These are phyloP conservation scores for Azolla pinnata DNA, from an alignment of 75 land plant genomes.

Conservation along the genomic window DNA sequence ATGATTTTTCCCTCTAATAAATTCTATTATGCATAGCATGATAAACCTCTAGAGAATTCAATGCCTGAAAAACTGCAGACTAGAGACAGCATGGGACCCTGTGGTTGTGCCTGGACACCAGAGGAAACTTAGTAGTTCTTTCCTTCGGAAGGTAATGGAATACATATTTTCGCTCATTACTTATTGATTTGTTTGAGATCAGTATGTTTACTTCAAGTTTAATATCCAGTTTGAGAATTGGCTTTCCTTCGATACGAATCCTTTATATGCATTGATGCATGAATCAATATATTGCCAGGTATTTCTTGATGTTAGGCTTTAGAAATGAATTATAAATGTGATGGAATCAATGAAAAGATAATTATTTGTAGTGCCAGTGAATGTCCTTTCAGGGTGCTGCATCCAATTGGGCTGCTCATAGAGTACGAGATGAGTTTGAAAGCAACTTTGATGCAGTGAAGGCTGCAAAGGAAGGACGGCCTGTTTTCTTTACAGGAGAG, in stretches of 20 bases:
- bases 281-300: constrained; percentile 95
- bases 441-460: constrained; percentile 64
- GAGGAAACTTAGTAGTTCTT: constrained; percentile 62
- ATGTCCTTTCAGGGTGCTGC: constrained; percentile 57
- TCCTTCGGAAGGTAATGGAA: constrained; percentile 57
- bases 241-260: constrained; percentile 70
- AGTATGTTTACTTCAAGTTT: too few relatives aligned
- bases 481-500: constrained; percentile 91
- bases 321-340: too few relatives aligned
- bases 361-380: background rate
- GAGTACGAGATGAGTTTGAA: constrained; percentile 52
- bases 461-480: constrained; percentile 59
- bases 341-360: background rate
- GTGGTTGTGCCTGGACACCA: constrained; percentile 48
- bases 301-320: too few relatives aligned
- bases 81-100: constrained; percentile 95
- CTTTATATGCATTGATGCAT: constrained; percentile 75
- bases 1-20: constrained; percentile 6
- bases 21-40: background rate
- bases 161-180: constrained; percentile 1
- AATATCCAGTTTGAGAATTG: constrained; percentile 76
- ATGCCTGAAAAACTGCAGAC: too few relatives aligned
- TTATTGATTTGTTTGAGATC: constrained; percentile 6
- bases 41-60: background rate
- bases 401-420: constrained; percentile 88